Evolutionary conservation across 331 rosid genomes (phyloP).

Genomic region (Malus hybrid): DNA sequence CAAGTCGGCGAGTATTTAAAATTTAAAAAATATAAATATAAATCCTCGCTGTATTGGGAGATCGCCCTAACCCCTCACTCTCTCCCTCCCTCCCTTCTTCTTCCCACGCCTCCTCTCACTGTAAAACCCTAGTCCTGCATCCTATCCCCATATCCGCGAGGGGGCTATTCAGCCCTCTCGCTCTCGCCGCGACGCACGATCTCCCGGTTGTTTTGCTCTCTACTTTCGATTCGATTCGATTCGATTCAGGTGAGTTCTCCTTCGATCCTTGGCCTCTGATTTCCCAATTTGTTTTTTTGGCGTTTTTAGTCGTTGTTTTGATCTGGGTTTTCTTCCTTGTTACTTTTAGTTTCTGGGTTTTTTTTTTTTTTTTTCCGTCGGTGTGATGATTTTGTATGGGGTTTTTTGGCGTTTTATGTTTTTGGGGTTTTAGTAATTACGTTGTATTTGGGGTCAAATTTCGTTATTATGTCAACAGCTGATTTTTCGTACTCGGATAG

Average conservation of each 20-base stretch:
- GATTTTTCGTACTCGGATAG: neutral
- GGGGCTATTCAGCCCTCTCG: constrained; percentile 48
- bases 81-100: neutral
- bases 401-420: neutral
- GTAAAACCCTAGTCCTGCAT: neutral
- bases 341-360: neutral
- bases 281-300: neutral
- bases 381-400: neutral
- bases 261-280: neutral
- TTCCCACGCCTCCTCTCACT: neutral
- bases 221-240: neutral
- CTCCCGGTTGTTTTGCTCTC: neutral
- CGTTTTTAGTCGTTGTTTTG: neutral
- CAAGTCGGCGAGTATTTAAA: neutral
- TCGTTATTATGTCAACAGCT: neutral
- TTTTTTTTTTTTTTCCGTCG: neutral
- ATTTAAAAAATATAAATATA: neutral
- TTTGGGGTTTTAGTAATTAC: neutral
- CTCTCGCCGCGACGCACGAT: neutral
- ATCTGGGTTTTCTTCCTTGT: neutral
- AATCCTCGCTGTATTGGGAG: neutral
- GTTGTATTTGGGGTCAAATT: neutral
- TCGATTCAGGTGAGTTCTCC: constrained; percentile 3
- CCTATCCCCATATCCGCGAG: constrained; percentile 1
- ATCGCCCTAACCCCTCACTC: constrained; percentile 5